Evolutionary conservation across 2,329 filamentous ascomycete genomes (phyloP), one percentile per base, ranked within the genome.

Genomic region (Plectosphaerella plurivora): DNA sequence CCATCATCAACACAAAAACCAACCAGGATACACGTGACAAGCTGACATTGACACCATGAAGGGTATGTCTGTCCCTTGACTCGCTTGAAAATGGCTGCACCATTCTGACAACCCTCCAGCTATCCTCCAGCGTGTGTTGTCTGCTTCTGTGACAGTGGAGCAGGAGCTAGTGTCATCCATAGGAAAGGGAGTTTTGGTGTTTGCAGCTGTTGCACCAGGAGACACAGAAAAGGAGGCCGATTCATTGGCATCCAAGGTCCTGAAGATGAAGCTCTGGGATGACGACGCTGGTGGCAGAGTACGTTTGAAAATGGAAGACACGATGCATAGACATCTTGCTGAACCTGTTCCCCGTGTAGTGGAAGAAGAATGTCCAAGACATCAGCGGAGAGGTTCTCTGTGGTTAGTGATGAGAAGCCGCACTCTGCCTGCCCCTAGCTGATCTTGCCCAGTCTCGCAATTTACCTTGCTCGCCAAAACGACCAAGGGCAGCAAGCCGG

Each of bases 401-500:
- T 68, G 92, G 91, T 96, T 78, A 56, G 80, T 63, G n/a, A 39
- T 42, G 37, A 18, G 8, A 14, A 16, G 39, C 39, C 16, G 16
- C n/a, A 10, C 36, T 20, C 24, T 7, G 25, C 15, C 24, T 35
- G 44, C 45, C 39, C n/a, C 16, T n/a, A 9, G 18, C 15, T 42
- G 15, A 42, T 12, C 5, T 4, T n/a, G 10, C 33, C 16, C 65
- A 95, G 93, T 99, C 45, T 97, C 94, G 14, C 94, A 99, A 72
- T 99, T 99, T 66, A 99, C 94, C 3, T 81, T 99, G 10, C 80
- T 96, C 48, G 95, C 91, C 46, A 88, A 87, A 45, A 92, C 92
- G n/a, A 96, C 92, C 66, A 97, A 97, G 70, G 93, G 93, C 57
- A 92, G 85, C 65, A 97, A 96, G 69, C 95, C 94, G 35, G 89